Conservation (phyloP, 352 stramenopile genomes). For the Aphanomyces invadans region DNA sequence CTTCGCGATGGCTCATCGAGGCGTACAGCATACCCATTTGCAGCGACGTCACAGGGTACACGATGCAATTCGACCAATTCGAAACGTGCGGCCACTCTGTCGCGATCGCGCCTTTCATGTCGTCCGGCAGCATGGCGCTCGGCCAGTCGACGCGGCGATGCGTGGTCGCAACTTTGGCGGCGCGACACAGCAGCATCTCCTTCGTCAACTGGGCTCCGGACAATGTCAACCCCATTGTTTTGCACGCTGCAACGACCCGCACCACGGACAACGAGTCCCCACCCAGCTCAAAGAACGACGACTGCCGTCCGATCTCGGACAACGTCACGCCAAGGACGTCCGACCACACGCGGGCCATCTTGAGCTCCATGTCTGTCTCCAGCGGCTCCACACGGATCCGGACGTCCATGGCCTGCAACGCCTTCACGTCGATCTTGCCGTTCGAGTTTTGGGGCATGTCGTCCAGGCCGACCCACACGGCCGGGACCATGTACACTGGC, state of each 20-base stretch:
- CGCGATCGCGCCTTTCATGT: not conserved
- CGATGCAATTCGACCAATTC: not conserved
- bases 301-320: constrained; percentile 42
- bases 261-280: no score
- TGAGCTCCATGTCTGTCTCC: constrained; percentile 51
- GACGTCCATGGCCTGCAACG: constrained; percentile 75
- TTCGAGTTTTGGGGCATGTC: constrained; percentile 78
- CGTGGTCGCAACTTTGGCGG: not conserved
- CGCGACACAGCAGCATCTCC: not conserved
- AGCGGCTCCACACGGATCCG: constrained; percentile 33
- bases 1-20: not conserved
- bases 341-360: constrained; percentile 53
- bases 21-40: not conserved
- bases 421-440: constrained; percentile 87
- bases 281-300: constrained; percentile 74
- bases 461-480: constrained; percentile 70
- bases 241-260: no score
- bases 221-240: constrained; percentile 85
- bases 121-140: not conserved
- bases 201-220: constrained; percentile 35
- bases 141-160: not conserved
- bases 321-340: constrained; percentile 57
- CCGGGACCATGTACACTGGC: constrained; percentile 75
- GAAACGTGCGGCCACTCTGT: not conserved
- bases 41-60: not conserved